These are phyloP conservation scores for Escovopsis weberi DNA, from an alignment of 2,329 filamentous ascomycete species.

Conservation along the genomic window DNA sequence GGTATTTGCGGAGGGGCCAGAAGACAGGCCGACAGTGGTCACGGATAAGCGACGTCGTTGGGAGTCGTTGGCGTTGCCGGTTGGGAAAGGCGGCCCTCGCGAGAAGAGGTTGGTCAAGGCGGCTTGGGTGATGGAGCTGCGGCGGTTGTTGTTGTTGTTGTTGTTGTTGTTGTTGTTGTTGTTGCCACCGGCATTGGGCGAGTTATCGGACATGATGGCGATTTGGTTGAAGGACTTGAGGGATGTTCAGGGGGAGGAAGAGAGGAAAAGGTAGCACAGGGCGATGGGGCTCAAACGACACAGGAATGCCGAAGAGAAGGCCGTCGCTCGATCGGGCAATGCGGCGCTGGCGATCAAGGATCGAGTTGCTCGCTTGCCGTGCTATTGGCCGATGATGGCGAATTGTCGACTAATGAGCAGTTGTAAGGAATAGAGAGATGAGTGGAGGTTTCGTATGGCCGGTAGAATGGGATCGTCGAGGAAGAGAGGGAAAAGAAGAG, in stretches of 20 bases:
- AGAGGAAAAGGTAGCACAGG: not conserved
- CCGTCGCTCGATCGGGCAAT: not conserved
- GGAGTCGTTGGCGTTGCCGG: slow-evolving; percentile 33
- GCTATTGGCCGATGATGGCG: not conserved
- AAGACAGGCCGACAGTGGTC: slow-evolving; percentile 59
- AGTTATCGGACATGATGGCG: slow-evolving; percentile 22
- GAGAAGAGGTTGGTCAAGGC: slow-evolving; percentile 44
- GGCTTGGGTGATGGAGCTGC: slow-evolving; percentile 42
- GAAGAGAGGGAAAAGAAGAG: slow-evolving; percentile 1
- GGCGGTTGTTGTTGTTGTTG: slow-evolving; percentile 31
- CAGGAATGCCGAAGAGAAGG: not conserved
- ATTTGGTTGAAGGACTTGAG: slow-evolving; percentile 5
- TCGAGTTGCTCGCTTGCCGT: not conserved
- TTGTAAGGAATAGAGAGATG: too few species aligned
- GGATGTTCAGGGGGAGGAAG: slow-evolving; percentile 1
- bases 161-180: slow-evolving; percentile 25
- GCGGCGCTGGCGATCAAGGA: too few species aligned
- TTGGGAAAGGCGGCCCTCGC: slow-evolving; percentile 33
- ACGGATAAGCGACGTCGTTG: slow-evolving; percentile 59
- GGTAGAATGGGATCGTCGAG: not conserved
- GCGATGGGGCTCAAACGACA: not conserved
- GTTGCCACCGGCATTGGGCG: slow-evolving; percentile 21
- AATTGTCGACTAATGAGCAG: not conserved
- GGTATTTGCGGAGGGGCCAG: slow-evolving; percentile 51
- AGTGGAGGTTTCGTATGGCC: not conserved